Evolutionary conservation across 2,329 filamentous ascomycete genomes (phyloP), one percentile per base, ranked within the genome.

Genomic region (Aspergillus cejpii): DNA sequence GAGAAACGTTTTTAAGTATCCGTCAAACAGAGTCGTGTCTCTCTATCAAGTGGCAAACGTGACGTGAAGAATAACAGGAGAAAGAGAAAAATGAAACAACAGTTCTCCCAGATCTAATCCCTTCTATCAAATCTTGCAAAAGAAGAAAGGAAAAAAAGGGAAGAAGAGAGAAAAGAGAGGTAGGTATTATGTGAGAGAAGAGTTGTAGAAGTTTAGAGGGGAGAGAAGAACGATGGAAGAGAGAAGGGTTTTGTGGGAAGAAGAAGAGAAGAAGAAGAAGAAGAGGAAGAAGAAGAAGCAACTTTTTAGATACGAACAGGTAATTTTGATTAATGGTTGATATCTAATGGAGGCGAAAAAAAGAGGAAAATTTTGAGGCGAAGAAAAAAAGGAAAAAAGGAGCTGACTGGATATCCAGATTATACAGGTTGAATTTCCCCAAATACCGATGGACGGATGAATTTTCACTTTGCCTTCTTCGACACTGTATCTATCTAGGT

Each of bases 41-140:
- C 48, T 55, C 51, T 52, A 49, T 53, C 39, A 36, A 50, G 52
- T 50, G 53, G 48, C 55, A 51, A n/a, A 55, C 49, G 50, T 47
- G 47, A 41, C 50, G 33, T 14, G 20, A 28, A 20, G 14, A 27
- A n/a, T 45, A 47, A 47, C 19, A 50, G 42, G 36, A 45, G 47
- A 46, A 50, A 41, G 52, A 55, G 46, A 53, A 44, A 52, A 47
- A 45, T 42, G 37, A 47, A 48, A 47, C 50, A 54, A 50, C 46
- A 38, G 51, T 51, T 56, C 51, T 55, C 53, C 53, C 43, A 50
- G 49, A 55, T 55, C 54, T 57, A 57, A 54, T 45, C n/a, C n/a
- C 51, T 49, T 57, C 53, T 55, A 57, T 53, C 51, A 51, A 52
- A 51, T 34, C 31, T 42, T 50, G 47, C 49, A 53, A 41, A 44